These are phyloP conservation scores for Daldinia childiae DNA, from an alignment of 495 filamentous ascomycete species.

Conservation along the genomic window DNA sequence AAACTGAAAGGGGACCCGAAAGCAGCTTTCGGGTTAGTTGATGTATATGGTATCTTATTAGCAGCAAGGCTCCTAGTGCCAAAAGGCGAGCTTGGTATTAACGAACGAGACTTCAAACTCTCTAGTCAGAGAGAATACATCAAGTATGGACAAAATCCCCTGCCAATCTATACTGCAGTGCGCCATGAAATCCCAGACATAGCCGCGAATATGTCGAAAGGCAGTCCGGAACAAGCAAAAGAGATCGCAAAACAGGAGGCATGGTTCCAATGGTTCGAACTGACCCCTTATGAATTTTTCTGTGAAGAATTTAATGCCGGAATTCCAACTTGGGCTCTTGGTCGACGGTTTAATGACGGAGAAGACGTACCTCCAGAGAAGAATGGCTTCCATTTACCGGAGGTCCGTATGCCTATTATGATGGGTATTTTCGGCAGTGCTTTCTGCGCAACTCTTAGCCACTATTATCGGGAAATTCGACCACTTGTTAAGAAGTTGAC, in stretches of 20 bases:
- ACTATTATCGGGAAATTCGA: conserved; percentile 93
- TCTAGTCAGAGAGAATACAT: conserved; percentile 82
- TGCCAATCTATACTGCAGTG: conserved; percentile 95
- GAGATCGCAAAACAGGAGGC: conserved; percentile 74
- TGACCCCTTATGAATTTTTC: conserved; percentile 95
- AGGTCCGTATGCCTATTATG: conserved; percentile 79
- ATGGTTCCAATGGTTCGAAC: conserved; percentile 99
- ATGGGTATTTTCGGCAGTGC: conserved; percentile 95
- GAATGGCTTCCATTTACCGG: conserved; percentile 72
- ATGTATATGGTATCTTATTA: conserved; percentile 87
- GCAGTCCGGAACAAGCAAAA: conserved; percentile 61
- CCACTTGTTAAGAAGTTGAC: conserved; percentile 77
- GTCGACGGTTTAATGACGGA: conserved; percentile 80
- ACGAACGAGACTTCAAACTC: conserved; percentile 82
- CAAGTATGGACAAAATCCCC: conserved; percentile 76
- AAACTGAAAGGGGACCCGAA: conserved; percentile 83
- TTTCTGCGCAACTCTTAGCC: conserved; percentile 92
- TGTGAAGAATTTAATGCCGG: conserved; percentile 89
- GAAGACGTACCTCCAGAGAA: conserved; percentile 62
- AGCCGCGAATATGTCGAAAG: conserved; percentile 53
- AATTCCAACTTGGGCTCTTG: conserved; percentile 94
- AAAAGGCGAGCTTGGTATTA: conserved; percentile 78
- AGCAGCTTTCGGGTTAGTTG: conserved; percentile 88
- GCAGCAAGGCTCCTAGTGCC: conserved; percentile 86
- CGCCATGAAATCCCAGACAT: conserved; percentile 91